These are phyloP conservation scores for Podochytrium sp. DNA, from an alignment of 192 early-diverging fungal genomes.

Conservation along the genomic window DNA sequence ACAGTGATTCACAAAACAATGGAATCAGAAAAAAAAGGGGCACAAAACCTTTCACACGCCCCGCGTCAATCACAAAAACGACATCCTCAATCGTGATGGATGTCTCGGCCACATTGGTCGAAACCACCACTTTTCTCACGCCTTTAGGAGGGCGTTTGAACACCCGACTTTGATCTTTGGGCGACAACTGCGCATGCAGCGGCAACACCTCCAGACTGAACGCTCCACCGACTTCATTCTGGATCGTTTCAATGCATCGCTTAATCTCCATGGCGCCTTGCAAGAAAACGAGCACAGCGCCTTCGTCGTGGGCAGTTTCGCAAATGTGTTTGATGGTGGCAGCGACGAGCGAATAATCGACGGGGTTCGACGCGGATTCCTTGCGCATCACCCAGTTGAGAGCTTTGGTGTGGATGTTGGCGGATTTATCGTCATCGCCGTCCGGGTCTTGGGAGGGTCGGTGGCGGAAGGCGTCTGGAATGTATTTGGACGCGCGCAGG, in stretches of 20 bases:
- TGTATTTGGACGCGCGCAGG: constrained; percentile 51
- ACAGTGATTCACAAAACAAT: not conserved
- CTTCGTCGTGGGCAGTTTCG: constrained; percentile 36
- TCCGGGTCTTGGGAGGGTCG: not conserved
- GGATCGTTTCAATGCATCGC: constrained; percentile 61
- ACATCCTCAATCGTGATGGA: constrained; percentile 73
- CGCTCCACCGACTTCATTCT: constrained; percentile 11
- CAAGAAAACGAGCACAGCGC: constrained; percentile 76
- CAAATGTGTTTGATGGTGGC: constrained; percentile 49
- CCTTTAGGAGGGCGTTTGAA: constrained; percentile 58
- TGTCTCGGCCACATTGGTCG: constrained; percentile 86
- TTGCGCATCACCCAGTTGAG: constrained; percentile 13
- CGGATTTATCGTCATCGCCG: not conserved
- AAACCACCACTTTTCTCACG: constrained; percentile 73
- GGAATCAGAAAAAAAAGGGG: not conserved
- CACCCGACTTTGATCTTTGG: constrained; percentile 62
- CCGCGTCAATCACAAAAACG: constrained; percentile 77
- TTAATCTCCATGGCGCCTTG: constrained; percentile 63
- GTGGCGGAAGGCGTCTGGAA: constrained; percentile 19
- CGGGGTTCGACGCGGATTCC: constrained; percentile 44
- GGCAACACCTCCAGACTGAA: constrained; percentile 49
- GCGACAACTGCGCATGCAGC: constrained; percentile 63
- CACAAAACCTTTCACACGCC: constrained; percentile 61
- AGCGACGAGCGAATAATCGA: constrained; percentile 60
- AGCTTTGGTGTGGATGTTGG: constrained; percentile 1